Evolutionary conservation across 768 basidiomycete genomes (phyloP), one percentile per base, ranked within the genome.

Genomic region (Chalciporus pseudorubinellus): DNA sequence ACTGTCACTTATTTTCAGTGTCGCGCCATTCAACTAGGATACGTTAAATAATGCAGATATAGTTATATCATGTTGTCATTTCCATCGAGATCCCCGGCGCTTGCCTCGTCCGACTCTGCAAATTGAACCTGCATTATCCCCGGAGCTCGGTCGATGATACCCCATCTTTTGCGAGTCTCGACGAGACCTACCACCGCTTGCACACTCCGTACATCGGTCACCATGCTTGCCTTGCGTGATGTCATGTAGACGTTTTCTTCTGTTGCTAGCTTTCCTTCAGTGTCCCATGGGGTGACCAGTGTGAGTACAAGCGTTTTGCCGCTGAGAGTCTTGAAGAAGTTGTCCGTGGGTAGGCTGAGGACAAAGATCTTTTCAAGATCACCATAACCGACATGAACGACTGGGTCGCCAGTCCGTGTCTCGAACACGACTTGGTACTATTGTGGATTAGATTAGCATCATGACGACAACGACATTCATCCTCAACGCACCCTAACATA

Each of bases 281-380:
- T 48, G 18, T 39, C 22, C 47, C 63, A 64, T 10, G 60, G 58
- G 3, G 16, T 41, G 20, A 64, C 50, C 4, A 58, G 46, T 3
- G 56, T 60, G 4, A 65, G 52, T 14, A 59, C 26, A 3, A 44
- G 34, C 6, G 44, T 43, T 31, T 53, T 50, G 4, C 50, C 51
- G 12, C 44, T 33, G 12, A 57, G 50, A 5, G 19, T 34, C 11
- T 31, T 33, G 16, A 22, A 58, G 21, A 53, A 14, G 18, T 13
- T 5, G 3, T 51, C 28, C 1, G 29, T 34, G 7, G 59, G 50
- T 6, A 64, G 28, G 1, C n/a, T 19, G 18, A 53, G 57, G 4
- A 53, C 56, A 4, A 59, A 40, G 20, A 65, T 53, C 28, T 55
- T 46, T 26, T 59, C 43, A 2, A 65, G 52, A 39, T 46, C 46